These are phyloP conservation scores for Colletotrichum sp. DNA, from an alignment of 2,329 filamentous ascomycete genomes.

Conservation along the genomic window DNA sequence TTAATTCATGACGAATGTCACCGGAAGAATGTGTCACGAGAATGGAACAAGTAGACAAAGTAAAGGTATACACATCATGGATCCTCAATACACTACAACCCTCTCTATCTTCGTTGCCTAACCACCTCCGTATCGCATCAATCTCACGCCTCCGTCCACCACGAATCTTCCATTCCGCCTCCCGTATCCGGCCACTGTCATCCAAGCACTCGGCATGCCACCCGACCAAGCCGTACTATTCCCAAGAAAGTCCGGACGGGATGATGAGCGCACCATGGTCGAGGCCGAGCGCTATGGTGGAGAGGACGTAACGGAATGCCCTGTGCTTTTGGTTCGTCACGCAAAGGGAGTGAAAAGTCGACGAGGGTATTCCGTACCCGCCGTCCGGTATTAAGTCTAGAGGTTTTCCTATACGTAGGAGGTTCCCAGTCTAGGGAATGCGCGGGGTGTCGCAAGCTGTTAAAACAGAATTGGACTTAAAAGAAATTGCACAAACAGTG, in stretches of 20 bases:
- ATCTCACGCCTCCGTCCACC: background rate
- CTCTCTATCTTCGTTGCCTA: slow-evolving; percentile 19
- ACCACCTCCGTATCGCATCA: background rate
- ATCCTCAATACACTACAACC: slow-evolving; percentile 18
- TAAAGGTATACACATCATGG: slow-evolving; percentile 17
- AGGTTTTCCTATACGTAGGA: slow-evolving; percentile 43
- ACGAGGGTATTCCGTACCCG: slow-evolving; percentile 19
- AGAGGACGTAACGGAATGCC: background rate
- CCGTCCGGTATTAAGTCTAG: slow-evolving; percentile 49
- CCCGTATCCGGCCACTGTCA: background rate
- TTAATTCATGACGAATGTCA: background rate
- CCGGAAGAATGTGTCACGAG: background rate
- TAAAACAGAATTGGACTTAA: slow-evolving; percentile 13
- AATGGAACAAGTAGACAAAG: background rate
- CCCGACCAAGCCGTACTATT: background rate
- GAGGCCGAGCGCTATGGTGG: background rate
- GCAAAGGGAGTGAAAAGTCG: slow-evolving; percentile 32
- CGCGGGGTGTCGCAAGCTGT: slow-evolving; percentile 16
- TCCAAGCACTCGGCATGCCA: slow-evolving; percentile 9
- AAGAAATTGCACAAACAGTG: slow-evolving; percentile 21
- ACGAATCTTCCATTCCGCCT: background rate
- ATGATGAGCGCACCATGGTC: background rate
- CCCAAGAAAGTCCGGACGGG: slow-evolving; percentile 4
- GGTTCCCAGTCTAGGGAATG: slow-evolving; percentile 21
- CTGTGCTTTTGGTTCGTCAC: slow-evolving; percentile 20